Evolutionary conservation across 1,139 yeast species (phyloP), one percentile per base, ranked within the genome.

Genomic region (Hyphopichia pseudoburtonii): DNA sequence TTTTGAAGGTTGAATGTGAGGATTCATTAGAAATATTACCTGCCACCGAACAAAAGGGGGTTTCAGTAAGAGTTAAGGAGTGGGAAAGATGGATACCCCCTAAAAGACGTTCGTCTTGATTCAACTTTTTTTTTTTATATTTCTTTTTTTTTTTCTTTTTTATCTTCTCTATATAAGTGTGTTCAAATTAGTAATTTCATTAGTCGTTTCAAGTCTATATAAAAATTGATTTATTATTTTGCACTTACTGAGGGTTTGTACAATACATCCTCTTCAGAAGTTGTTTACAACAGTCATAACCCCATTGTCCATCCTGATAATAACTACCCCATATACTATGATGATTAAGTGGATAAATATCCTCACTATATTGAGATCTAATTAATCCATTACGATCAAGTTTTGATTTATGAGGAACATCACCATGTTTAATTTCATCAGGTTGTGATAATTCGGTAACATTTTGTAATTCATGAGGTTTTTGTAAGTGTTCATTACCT

Each of bases 231-330:
- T 21, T 21, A 7, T 21, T 21, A 7, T 21, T 21, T 21, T 21
- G n/a, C n/a, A n/a, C n/a, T n/a, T n/a, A n/a, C n/a, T n/a, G n/a
- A n/a, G 17, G 17, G 16, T 28, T 17, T 17, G 4, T 30, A 15
- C 34, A 31, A 15, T 41, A 68, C 60, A 41, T 44, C 53, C 17
- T 17, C 24, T 31, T 31, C 8, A 10, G 28, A 15, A 24, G 19
- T 35, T 61, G 59, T 36, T 63, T 62, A 40, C 80, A 75, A 45
- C 80, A 75, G 5, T 47, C 45, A 43, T 60, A 75, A 3, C 80
- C 80, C 80, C 80, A 75, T 38, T 55, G 51, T 2, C 75, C 76
- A 25, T 64, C 56, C n/a, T 50, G 38, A 60, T 71, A 75, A 49
- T 62, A 73, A 15, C 78, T 71, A 0, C 80, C 80, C 67, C 69